Base-by-base conservation (phyloP, 306 rosid species). In the Acacia melanoxylon region DNA sequence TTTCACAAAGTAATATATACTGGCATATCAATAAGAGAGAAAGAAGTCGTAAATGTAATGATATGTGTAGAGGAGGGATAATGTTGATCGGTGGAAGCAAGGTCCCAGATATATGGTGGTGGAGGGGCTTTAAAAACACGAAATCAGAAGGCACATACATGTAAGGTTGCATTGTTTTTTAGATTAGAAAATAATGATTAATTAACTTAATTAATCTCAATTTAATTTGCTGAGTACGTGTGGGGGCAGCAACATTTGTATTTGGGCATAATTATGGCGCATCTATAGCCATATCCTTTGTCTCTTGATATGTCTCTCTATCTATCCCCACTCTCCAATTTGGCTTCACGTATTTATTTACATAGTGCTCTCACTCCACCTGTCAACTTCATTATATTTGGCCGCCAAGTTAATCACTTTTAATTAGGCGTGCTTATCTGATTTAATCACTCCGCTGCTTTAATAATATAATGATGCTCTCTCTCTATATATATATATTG, bases 61-160 rank as follows among this genome's bases (percentile, higher is more conserved):
- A 56, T 56, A 1, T 19, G 7, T 49, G 16, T 48, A 14, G 1
- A 9, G 27, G 2, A n/a, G 5, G 63, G 63, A n/a, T n/a, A 20
- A 56, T 7, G 63, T 2, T 56, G 63, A n/a, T 8, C 25, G 4
- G 68, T 65, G 81, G 75, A 76, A 74, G 44, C 54, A 73, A 75
- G 78, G 81, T 42, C 85, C 85, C 81, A 72, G 61, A 67, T 29
- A 29, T 29, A 29, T 19, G 22, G 3, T 35, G 76, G 69, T 52
- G 72, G 79, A 52, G 61, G 49, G 61, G 49, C 76, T 65, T 33
- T 37, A 22, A 75, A 62, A 76, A 3, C 22, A 29, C 65, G 20
- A 65, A 8, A 41, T 61, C 13, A 54, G 14, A 44, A 72, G 22
- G 59, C 81, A 46, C 42, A 74, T 22, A 20, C 73, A 35, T 0